Conservation (phyloP, 148 eudicot species). For the Vaccinium vitisidaea region DNA sequence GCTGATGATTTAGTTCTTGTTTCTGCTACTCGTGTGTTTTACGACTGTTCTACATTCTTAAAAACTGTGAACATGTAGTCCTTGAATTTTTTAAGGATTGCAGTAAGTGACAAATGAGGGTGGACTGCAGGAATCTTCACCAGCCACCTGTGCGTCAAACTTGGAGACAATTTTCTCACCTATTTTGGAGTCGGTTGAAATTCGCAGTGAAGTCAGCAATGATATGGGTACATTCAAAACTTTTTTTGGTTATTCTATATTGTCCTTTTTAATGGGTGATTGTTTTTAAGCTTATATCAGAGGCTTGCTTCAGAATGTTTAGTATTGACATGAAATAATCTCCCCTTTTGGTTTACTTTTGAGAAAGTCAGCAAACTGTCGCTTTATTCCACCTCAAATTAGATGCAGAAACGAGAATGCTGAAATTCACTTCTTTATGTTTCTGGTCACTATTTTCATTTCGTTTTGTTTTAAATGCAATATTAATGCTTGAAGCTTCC, state of each 20-base stretch:
- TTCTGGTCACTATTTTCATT: background rate
- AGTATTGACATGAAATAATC: background rate
- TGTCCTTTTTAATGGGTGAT: background rate
- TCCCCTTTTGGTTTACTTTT: background rate
- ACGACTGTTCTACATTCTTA: background rate
- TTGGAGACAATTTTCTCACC: slow-evolving; percentile 77
- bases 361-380: background rate
- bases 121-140: slow-evolving; percentile 49
- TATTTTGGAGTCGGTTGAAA: slow-evolving; percentile 36
- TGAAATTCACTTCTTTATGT: background rate
- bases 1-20: background rate
- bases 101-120: background rate
- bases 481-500: background rate
- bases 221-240: slow-evolving; percentile 47
- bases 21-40: background rate
- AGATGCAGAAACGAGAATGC: background rate
- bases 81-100: background rate
- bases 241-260: background rate
- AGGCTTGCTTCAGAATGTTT: background rate
- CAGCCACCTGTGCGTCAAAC: slow-evolving; percentile 46
- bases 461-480: background rate
- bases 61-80: background rate
- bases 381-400: background rate
- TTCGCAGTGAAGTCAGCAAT: slow-evolving; percentile 22
- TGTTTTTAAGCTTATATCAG: background rate